phyloP scores from a whole-genome alignment of 768 basidiomycete genomes.

The Botryobasidium botryosum region DNA sequence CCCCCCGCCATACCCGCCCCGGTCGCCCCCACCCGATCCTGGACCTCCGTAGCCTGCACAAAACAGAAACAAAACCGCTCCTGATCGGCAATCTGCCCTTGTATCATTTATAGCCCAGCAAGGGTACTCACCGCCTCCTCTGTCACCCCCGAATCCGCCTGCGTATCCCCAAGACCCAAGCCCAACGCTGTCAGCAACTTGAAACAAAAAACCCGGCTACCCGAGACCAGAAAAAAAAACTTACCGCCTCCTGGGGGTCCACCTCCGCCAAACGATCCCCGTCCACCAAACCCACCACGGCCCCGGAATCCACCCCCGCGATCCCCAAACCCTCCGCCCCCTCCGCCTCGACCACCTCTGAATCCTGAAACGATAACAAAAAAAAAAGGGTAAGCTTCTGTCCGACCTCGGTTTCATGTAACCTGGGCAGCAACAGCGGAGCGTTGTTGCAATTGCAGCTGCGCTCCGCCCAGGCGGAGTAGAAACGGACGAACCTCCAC shows the following conservation, averaged over 20 bases:
- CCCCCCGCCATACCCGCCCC: constrained; percentile 17
- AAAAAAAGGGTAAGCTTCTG: too few species aligned
- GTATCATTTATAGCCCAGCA: constrained; percentile 3
- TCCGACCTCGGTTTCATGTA: too few species aligned
- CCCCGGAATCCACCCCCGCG: constrained; percentile 20
- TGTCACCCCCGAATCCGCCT: constrained; percentile 7
- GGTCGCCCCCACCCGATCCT: constrained; percentile 25
- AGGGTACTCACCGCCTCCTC: constrained; percentile 11
- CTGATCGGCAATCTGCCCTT: neutral
- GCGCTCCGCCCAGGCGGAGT: too few species aligned
- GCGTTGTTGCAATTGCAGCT: too few species aligned
- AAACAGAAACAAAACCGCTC: neutral
- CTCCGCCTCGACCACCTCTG: constrained; percentile 10
- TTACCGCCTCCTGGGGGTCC: neutral
- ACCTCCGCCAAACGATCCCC: constrained; percentile 7
- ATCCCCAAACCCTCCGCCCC: constrained; percentile 17
- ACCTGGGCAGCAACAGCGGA: too few species aligned
- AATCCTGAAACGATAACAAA: too few species aligned
- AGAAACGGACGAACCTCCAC: too few species aligned
- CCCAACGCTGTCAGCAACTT: constrained; percentile 4
- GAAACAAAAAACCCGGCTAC: neutral
- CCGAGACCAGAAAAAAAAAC: neutral
- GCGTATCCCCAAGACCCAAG: neutral
- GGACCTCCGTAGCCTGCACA: constrained; percentile 34
- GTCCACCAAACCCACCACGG: constrained; percentile 15